A percentile compares a stretch with the other conserved stretches of the same genome.
These are phyloP conservation scores for Phialophora macrospora DNA, from an alignment of 2,329 filamentous ascomycete species.

Conservation along the genomic window DNA sequence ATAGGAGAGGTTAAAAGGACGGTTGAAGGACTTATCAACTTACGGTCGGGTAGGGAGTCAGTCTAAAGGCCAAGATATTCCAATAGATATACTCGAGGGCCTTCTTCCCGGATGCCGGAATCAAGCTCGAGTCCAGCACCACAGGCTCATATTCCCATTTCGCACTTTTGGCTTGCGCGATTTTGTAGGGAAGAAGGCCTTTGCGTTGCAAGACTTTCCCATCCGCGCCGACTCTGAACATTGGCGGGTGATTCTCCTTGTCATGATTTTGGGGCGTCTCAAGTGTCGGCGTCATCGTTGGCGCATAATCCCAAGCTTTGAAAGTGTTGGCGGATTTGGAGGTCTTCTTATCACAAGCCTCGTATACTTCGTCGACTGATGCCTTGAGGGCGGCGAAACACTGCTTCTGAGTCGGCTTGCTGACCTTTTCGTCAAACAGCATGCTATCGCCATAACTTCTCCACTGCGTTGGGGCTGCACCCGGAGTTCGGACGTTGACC, in stretches of 20 bases:
- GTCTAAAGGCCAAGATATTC: constrained; percentile 1
- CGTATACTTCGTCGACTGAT: constrained; percentile 5
- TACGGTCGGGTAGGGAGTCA: constrained; percentile 1
- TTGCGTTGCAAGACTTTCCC: constrained; percentile 3
- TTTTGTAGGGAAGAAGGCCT: neutral
- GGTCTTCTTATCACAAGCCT: neutral
- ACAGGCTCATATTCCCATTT: constrained; percentile 3
- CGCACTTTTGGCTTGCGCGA: neutral
- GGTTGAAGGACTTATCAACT: no score
- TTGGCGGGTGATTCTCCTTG: constrained; percentile 5
- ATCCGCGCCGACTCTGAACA: neutral
- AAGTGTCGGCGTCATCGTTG: neutral
- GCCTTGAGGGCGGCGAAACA: constrained; percentile 1
- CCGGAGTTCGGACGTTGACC: neutral
- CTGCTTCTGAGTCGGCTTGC: neutral
- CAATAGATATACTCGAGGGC: constrained; percentile 2
- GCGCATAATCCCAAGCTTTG: neutral
- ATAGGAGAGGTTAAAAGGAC: no score
- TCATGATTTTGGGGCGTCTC: neutral
- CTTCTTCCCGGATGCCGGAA: neutral
- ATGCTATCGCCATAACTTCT: constrained; percentile 4
- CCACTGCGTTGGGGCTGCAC: neutral
- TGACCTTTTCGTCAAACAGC: constrained; percentile 6
- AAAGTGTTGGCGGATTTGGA: neutral
- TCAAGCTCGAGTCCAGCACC: neutral